Conservation (phyloP, 2,329 filamentous ascomycete genomes). For the Raffaelea deltoideospora region DNA sequence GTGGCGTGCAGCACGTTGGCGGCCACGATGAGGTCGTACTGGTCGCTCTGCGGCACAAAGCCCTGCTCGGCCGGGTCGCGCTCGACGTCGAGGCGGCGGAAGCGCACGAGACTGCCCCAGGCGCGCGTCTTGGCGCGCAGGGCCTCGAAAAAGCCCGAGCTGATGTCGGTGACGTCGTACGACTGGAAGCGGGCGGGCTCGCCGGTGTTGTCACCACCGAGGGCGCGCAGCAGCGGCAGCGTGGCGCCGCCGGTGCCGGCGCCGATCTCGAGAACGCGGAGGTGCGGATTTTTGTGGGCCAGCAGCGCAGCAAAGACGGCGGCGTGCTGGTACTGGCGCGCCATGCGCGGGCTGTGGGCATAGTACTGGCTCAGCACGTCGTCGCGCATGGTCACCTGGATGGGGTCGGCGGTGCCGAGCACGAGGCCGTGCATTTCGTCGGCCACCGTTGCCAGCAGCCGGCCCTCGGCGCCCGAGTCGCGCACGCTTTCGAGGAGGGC, state of each 20-base stretch:
- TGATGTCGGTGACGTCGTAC: constrained; percentile 29
- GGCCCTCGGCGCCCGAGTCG: constrained; percentile 6
- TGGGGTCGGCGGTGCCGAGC: constrained; percentile 12
- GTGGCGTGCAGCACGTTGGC: constrained; percentile 19
- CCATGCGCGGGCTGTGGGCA: constrained; percentile 10
- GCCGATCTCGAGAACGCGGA: constrained; percentile 23
- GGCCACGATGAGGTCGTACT: constrained; percentile 21
- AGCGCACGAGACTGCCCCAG: constrained; percentile 5
- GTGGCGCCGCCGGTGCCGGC: constrained; percentile 17
- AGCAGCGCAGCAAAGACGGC: constrained; percentile 8
- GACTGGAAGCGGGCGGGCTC: constrained; percentile 2
- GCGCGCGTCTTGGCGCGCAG: constrained; percentile 16
- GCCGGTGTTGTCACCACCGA: too few species aligned
- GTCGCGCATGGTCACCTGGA: constrained; percentile 15
- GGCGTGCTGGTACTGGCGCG: constrained; percentile 10
- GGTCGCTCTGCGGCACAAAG: constrained; percentile 12
- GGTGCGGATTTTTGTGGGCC: constrained; percentile 12
- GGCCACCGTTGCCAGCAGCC: constrained; percentile 5
- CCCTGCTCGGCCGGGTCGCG: constrained; percentile 17
- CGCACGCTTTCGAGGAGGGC: constrained; percentile 2
- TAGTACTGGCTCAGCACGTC: constrained; percentile 11
- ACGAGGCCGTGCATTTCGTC: constrained; percentile 12
- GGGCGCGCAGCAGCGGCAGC: constrained; percentile 7
- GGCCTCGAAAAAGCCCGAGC: constrained; percentile 21
- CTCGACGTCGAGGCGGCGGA: constrained; percentile 15